phyloP scores from a whole-genome alignment of 2,329 filamentous ascomycete genomes.

The Ciborinia camelliae region DNA sequence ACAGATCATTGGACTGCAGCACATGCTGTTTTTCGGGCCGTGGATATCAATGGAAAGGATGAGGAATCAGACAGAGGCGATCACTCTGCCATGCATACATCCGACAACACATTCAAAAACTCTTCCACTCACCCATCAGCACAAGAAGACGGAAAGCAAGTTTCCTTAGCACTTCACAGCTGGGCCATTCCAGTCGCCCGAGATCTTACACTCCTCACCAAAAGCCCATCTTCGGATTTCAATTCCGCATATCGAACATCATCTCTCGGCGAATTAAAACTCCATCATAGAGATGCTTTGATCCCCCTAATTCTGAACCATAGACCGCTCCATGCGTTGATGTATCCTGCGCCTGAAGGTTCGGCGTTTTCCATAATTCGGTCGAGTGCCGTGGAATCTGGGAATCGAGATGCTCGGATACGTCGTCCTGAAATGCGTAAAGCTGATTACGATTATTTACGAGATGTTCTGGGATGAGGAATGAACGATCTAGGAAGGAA shows the following conservation, averaged over 20 bases:
- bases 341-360: background rate
- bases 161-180: background rate
- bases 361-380: background rate
- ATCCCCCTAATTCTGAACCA: conserved; percentile 1
- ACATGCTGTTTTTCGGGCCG: background rate
- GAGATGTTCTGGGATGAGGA: background rate
- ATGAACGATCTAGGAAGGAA: no score
- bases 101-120: background rate
- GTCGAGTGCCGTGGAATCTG: background rate
- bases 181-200: background rate
- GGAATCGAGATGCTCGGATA: background rate
- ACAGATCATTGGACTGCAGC: background rate
- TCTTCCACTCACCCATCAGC: background rate
- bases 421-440: background rate
- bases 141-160: no score
- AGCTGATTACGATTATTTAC: background rate
- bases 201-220: background rate
- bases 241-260: background rate
- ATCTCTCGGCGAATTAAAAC: background rate
- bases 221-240: background rate
- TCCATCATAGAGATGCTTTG: conserved; percentile 1
- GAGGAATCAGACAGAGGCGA: background rate
- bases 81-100: background rate
- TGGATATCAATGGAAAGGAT: background rate
- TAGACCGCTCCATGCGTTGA: background rate